phyloP scores from a whole-genome alignment of 106 monocot genomes.

The Narthecium ossifragum region DNA sequence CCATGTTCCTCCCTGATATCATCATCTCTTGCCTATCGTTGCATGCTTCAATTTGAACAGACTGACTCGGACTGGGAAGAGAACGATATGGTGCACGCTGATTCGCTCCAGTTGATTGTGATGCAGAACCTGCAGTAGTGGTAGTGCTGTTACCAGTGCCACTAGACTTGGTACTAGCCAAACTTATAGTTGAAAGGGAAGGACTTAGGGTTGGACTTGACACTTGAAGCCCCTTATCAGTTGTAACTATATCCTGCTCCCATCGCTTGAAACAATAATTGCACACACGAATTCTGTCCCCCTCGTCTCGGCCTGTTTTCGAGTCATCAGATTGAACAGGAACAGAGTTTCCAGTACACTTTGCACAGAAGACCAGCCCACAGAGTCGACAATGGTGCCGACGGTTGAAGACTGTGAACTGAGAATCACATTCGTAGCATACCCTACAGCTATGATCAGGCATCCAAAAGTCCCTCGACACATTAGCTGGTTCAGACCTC shows the following conservation, averaged over 20 bases:
- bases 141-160: slow-evolving; percentile 30
- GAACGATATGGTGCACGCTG: slow-evolving; percentile 22
- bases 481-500: slow-evolving; percentile 44
- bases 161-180: slow-evolving; percentile 46
- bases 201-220: slow-evolving; percentile 26
- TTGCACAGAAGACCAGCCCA: slow-evolving; percentile 89
- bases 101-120: slow-evolving; percentile 24
- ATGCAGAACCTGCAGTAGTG: slow-evolving; percentile 19
- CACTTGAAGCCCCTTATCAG: slow-evolving; percentile 11
- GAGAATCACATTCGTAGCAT: slow-evolving; percentile 83
- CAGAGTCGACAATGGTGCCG: slow-evolving; percentile 91
- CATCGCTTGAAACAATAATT: slow-evolving; percentile 76
- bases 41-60: slow-evolving; percentile 14
- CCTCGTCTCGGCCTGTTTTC: slow-evolving; percentile 17
- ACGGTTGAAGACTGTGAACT: slow-evolving; percentile 79
- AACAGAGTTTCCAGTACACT: slow-evolving; percentile 68
- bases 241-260: slow-evolving; percentile 26
- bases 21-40: slow-evolving; percentile 27
- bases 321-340: slow-evolving; percentile 26
- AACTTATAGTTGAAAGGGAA: slow-evolving; percentile 42
- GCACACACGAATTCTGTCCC: slow-evolving; percentile 62
- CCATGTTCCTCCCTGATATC: slow-evolving; percentile 23
- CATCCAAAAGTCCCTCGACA: slow-evolving; percentile 92
- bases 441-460: slow-evolving; percentile 79
- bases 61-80: slow-evolving; percentile 15